Base-by-base conservation (phyloP, 805 yeast species). In the Lipomyces yamanashiensis region DNA sequence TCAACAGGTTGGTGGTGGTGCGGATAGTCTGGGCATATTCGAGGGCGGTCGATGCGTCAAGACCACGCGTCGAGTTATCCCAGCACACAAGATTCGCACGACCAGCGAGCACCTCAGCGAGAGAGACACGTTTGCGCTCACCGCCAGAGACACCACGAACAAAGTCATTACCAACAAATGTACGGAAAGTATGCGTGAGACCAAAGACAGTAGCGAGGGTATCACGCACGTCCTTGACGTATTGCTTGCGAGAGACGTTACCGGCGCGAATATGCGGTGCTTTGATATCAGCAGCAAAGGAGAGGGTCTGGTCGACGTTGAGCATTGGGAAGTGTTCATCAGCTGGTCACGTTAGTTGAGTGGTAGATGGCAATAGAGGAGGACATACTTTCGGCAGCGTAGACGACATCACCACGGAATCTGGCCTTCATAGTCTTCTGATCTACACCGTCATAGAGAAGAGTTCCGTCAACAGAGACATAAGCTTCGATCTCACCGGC, bases 211-310 rank as follows among this genome's bases (percentile, higher is more conserved):
- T 85, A 81, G 82, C 80, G 57, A 76, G 76, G 6, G 80, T 95
- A 95, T 72, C 96, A 93, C 56, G 93, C 86, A 47, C 87, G 89
- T 78, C 91, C 89, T 74, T 90, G 34, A 85, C 81, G 73, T 81
- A 86, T 67, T 84, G 79, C 17, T 76, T 71, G 67, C 84, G 79
- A 4, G 84, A 70, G 10, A 80, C 73, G 41, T 80, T 80, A 62
- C 84, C 78, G 45, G 84, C 75, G 70, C 89, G 78, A 53, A 76
- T 72, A 15, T 78, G 74, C 2, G 95, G 95, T 2, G 90, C 86
- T 72, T 87, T 84, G 72, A 87, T 81, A 56, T 84, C 86, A 59
- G 88, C 80, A 2, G 92, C 92, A 73, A 88, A 89, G 63, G 80
- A 79, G 61, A 89, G 77, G 10, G 95, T 89, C 73, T 88, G 87